Evolutionary conservation across 768 basidiomycete species (phyloP).

Genomic region (Melanogaster broomeanus): DNA sequence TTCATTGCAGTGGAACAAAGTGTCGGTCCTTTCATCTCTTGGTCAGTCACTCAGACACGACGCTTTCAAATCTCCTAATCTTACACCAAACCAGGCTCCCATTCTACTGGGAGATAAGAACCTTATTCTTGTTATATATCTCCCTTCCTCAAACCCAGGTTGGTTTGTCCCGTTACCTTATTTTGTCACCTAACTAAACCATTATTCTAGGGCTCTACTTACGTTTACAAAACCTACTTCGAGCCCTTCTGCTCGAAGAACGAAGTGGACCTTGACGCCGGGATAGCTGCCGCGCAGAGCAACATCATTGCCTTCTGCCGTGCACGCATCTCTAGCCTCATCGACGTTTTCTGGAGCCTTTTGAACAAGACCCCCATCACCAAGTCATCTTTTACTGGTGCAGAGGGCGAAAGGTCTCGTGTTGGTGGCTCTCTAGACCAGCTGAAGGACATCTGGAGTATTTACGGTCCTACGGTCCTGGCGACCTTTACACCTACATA

Average conservation of each 20-base stretch:
- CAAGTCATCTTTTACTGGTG: constrained; percentile 23
- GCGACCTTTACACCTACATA: constrained; percentile 27
- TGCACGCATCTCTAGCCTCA: constrained; percentile 47
- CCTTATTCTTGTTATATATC: constrained; percentile 66
- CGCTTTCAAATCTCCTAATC: constrained; percentile 16
- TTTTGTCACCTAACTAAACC: constrained; percentile 8
- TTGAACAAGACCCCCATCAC: constrained; percentile 42
- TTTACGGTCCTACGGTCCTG: constrained; percentile 42
- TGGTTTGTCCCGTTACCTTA: constrained; percentile 11
- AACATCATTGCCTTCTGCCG: constrained; percentile 59
- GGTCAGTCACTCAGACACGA: constrained; percentile 41
- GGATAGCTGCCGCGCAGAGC: constrained; percentile 54
- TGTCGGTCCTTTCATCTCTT: constrained; percentile 64
- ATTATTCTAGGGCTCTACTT: constrained; percentile 60
- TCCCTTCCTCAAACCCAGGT: constrained; percentile 73
- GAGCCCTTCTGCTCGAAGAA: constrained; percentile 62
- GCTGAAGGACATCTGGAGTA: constrained; percentile 40
- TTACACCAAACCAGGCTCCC: constrained; percentile 54
- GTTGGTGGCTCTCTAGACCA: constrained; percentile 28
- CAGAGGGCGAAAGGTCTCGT: constrained; percentile 21
- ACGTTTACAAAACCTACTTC: constrained; percentile 60
- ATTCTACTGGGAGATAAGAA: constrained; percentile 76
- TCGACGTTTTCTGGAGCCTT: constrained; percentile 46
- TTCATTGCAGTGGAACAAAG: constrained; percentile 65
- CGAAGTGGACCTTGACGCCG: constrained; percentile 60